phyloP scores from a whole-genome alignment of 352 stramenopile species.

The Hyaloperonospora arabidopsidis region DNA sequence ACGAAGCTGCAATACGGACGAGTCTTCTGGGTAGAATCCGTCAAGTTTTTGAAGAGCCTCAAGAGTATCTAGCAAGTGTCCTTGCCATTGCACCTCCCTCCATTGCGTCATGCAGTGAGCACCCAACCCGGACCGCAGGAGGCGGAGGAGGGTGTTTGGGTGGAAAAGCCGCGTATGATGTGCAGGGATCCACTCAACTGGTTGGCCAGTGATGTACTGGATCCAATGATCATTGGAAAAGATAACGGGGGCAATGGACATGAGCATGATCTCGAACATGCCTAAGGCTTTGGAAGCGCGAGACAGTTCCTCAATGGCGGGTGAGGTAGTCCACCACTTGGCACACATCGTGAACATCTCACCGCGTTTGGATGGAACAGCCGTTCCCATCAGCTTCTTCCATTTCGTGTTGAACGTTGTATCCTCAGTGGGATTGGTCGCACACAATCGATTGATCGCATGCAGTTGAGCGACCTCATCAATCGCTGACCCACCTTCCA shows the following conservation, averaged over 20 bases:
- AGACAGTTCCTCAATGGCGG: neutral
- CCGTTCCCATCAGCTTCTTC: neutral
- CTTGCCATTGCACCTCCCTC: neutral
- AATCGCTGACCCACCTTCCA: too few relatives aligned
- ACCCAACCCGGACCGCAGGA: neutral
- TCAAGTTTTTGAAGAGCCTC: neutral
- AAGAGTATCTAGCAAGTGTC: neutral
- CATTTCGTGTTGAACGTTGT: conserved; percentile 1
- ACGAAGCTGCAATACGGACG: neutral
- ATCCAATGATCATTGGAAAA: conserved; percentile 2
- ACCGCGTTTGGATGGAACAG: neutral
- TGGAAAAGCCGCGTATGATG: neutral
- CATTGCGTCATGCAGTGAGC: conserved; percentile 1
- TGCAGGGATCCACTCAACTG: neutral
- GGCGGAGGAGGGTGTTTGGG: neutral
- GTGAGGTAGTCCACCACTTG: neutral
- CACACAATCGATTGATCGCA: neutral
- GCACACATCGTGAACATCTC: neutral
- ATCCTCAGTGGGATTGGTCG: neutral
- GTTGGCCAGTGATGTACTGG: neutral
- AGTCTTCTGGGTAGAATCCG: neutral
- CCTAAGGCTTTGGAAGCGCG: neutral
- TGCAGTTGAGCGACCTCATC: too few relatives aligned
- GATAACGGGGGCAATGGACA: neutral
- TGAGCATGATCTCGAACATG: conserved; percentile 1